Evolutionary conservation across 305 asterid species (phyloP), one percentile per base, ranked within the genome.

Genomic region (Rubia balearica): DNA sequence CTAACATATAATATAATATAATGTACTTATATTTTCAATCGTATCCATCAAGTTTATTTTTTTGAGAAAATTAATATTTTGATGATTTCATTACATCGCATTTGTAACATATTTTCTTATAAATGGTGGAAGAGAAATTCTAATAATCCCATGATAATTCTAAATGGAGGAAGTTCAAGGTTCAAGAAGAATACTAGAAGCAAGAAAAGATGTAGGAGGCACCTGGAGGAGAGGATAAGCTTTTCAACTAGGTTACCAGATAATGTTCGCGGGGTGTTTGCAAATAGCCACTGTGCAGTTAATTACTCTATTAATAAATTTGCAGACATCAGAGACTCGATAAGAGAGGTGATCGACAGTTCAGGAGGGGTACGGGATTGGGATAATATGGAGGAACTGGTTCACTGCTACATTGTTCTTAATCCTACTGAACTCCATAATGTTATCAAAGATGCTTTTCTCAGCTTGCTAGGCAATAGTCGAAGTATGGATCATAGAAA

Each of bases 311-410:
- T 74, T 24, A 70, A 84, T 73, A 94, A 94, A 0, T 64, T 78
- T 33, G n/a, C 71, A n/a, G 94, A 89, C 41, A 84, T 89, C 43
- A 77, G 83, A 65, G 80, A 81, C 19, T 89, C 96, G 53, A 79
- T 87, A 7, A 22, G 68, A 48, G 89, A 85, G 73, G 79, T 89
- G 78, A 77, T 86, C 40, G 73, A 83, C 75, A 78, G 69, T 65
- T 69, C 86, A 38, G 88, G 85, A 17, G 89, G 85, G 19, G 73
- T 89, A 74, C 70, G 73, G 40, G 86, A 83, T 40, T 87, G 96
- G 94, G 70, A 75, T 6, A 80, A 84, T 53, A 87, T 87, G 87
- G 94, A 89, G 70, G 96, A 89, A 68, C 73, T 89, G 69, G 67
- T 87, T 5, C 85, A 85, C 51, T 89, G 91, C 42, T 89, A 83